Conservation (phyloP, 1,284 basidiomycete genomes). For the Cryptococcus maquisensis region DNA sequence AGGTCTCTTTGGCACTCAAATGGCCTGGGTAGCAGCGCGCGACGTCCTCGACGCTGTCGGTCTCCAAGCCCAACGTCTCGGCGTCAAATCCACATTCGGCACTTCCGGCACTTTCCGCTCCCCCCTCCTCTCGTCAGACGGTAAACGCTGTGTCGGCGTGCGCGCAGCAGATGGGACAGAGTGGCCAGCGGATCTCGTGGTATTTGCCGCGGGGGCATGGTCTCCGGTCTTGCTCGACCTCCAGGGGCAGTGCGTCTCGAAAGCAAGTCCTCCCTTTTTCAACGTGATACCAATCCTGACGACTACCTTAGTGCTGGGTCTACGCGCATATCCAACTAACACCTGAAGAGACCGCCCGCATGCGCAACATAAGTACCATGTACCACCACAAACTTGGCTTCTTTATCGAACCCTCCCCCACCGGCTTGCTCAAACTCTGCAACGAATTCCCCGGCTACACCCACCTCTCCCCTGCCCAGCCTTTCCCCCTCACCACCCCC, state of each 20-base stretch:
- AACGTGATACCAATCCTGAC: slow-evolving; percentile 1
- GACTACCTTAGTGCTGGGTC: slow-evolving; percentile 31
- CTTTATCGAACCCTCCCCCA: slow-evolving; percentile 29
- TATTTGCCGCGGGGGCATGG: slow-evolving; percentile 47
- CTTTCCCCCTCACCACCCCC: slow-evolving; percentile 16
- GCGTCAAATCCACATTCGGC: slow-evolving; percentile 39
- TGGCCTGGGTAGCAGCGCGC: slow-evolving; percentile 44
- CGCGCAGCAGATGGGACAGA: slow-evolving; percentile 33
- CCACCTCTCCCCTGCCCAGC: slow-evolving; percentile 10
- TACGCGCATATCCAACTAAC: slow-evolving; percentile 42
- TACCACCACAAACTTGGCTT: slow-evolving; percentile 31
- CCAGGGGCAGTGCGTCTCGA: slow-evolving; percentile 41
- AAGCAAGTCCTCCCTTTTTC: slow-evolving; percentile 12
- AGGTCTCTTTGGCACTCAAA: slow-evolving; percentile 27
- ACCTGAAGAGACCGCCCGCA: slow-evolving; percentile 32
- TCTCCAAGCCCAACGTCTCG: slow-evolving; percentile 25
- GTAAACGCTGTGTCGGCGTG: slow-evolving; percentile 28
- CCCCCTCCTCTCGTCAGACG: slow-evolving; percentile 20
- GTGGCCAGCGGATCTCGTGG: slow-evolving; percentile 35
- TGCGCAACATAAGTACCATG: slow-evolving; percentile 26
- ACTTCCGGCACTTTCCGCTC: slow-evolving; percentile 32
- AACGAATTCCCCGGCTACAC: slow-evolving; percentile 39
- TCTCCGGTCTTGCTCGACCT: slow-evolving; percentile 40
- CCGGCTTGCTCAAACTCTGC: slow-evolving; percentile 27
- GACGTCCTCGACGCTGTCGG: slow-evolving; percentile 40